phyloP scores from a whole-genome alignment of 1,284 basidiomycete genomes.

The Gymnopus androsaceus region DNA sequence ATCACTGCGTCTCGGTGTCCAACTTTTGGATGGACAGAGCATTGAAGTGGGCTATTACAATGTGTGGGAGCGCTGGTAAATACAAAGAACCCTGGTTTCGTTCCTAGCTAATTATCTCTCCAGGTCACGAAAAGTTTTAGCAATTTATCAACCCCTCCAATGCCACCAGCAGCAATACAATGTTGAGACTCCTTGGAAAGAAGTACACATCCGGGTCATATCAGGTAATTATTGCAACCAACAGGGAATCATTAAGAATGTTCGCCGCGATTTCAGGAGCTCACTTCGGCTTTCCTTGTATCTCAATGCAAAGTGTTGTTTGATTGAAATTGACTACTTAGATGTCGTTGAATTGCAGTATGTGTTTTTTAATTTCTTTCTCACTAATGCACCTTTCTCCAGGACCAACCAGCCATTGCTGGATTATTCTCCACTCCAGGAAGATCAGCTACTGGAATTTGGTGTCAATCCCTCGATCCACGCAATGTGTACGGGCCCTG shows the following conservation, averaged over 20 bases:
- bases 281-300: neutral
- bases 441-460: neutral
- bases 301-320: neutral
- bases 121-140: neutral
- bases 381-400: neutral
- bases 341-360: neutral
- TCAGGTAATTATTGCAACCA: neutral
- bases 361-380: neutral
- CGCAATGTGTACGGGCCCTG: neutral
- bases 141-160: slow-evolving; percentile 1
- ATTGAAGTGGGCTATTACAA: neutral
- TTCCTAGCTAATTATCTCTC: neutral
- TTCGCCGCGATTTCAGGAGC: neutral
- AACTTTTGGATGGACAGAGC: neutral
- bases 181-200: slow-evolving; percentile 6
- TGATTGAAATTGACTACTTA: neutral
- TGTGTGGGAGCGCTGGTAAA: neutral
- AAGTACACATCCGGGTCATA: neutral
- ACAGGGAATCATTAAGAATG: neutral
- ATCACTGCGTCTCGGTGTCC: neutral
- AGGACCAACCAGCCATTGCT: neutral
- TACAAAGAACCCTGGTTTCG: too few species aligned
- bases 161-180: neutral
- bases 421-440: neutral
- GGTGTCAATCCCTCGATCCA: neutral